A percentile compares a stretch with the other conserved stretches of the same genome.
Evolutionary conservation across 345 rosid species (phyloP).

Genomic region (Isatis tinctoria): DNA sequence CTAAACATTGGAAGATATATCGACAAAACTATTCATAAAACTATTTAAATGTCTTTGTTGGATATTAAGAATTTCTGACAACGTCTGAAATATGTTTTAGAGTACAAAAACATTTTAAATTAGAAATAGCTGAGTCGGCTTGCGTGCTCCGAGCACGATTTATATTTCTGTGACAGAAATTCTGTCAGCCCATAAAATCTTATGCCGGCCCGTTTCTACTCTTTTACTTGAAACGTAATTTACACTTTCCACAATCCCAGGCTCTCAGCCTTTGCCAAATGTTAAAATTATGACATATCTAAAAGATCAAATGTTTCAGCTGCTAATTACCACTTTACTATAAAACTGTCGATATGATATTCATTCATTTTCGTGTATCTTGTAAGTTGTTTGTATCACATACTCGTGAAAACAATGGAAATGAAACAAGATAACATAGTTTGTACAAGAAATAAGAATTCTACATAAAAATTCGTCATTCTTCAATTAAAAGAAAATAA

Average conservation of each 20-base stretch:
- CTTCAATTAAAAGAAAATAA: background rate
- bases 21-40: background rate
- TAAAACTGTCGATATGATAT: background rate
- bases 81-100: background rate
- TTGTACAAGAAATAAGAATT: background rate
- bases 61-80: background rate
- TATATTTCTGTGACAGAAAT: background rate
- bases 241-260: background rate
- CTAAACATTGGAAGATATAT: background rate
- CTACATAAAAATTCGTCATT: background rate
- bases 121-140: background rate
- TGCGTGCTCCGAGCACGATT: background rate
- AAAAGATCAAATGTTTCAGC: background rate
- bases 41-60: background rate
- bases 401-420: background rate
- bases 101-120: background rate
- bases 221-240: background rate
- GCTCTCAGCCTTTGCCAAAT: background rate
- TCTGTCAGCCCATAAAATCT: conserved; percentile 8
- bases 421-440: background rate
- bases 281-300: background rate
- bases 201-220: background rate
- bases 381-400: background rate
- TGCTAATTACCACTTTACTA: background rate
- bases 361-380: background rate